These are phyloP conservation scores for Amesomyces nigricolor DNA, from an alignment of 2,329 filamentous ascomycete genomes.

Conservation along the genomic window DNA sequence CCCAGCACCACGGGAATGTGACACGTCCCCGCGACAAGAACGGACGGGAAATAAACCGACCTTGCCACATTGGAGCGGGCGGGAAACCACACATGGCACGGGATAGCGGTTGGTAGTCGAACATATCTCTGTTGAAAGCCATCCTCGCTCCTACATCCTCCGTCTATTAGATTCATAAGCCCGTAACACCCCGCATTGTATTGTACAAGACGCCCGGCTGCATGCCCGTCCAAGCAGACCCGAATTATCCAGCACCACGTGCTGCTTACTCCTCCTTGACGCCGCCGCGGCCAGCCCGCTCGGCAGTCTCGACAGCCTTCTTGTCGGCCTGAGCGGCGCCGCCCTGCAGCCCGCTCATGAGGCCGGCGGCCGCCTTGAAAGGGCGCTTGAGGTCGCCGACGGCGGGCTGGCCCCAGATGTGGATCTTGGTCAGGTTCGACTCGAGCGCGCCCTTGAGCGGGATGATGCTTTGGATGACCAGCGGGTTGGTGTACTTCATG, in stretches of 20 bases:
- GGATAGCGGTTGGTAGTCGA: background rate
- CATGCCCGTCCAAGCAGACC: background rate
- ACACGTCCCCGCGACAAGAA: too few species aligned
- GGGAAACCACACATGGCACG: too few species aligned
- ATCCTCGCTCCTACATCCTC: background rate
- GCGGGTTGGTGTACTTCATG: constrained; percentile 99
- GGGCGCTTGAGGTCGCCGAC: constrained; percentile 88
- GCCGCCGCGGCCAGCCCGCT: constrained; percentile 67
- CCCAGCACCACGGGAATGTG: too few species aligned
- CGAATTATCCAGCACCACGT: background rate
- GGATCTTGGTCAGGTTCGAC: constrained; percentile 93
- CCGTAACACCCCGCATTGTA: background rate
- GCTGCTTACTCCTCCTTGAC: constrained; percentile 62
- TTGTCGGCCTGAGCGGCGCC: constrained; percentile 83
- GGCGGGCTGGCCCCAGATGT: constrained; percentile 81
- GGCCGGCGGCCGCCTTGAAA: constrained; percentile 79
- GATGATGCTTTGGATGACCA: constrained; percentile 97
- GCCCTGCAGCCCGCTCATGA: constrained; percentile 74
- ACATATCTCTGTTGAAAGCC: background rate
- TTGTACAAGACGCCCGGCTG: constrained; percentile 10
- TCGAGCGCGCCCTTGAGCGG: constrained; percentile 94
- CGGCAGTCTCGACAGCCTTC: constrained; percentile 74
- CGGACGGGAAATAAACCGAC: too few species aligned
- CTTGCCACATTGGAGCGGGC: too few species aligned
- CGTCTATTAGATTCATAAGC: constrained; percentile 7